phyloP scores from a whole-genome alignment of 2,329 filamentous ascomycete species.

The Pseudopithomyces maydicus region DNA sequence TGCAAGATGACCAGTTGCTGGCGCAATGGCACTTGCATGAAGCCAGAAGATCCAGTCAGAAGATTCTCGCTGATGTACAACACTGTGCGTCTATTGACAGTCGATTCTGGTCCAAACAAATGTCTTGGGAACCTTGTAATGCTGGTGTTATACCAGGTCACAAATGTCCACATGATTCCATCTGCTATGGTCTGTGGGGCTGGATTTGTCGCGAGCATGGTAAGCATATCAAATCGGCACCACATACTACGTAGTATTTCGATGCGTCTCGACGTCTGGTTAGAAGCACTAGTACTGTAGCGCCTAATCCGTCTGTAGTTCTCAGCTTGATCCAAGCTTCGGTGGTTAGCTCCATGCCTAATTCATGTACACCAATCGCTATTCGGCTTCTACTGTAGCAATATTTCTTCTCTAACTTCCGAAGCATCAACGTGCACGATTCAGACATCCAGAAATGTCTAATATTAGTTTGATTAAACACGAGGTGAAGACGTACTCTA shows the following conservation, averaged over 20 bases:
- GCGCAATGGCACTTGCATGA: constrained; percentile 1
- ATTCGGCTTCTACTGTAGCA: constrained; percentile 17
- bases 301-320: constrained; percentile 8
- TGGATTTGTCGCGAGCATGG: constrained; percentile 25
- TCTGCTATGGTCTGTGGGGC: constrained; percentile 1
- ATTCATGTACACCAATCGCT: constrained; percentile 17
- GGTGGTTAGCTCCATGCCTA: constrained; percentile 7
- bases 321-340: constrained; percentile 1
- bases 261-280: constrained; percentile 18
- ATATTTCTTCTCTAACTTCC: constrained; percentile 17
- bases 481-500: constrained; percentile 25
- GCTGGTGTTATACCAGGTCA: constrained; percentile 16
- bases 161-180: constrained; percentile 15
- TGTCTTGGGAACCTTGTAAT: not conserved
- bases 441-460: constrained; percentile 24
- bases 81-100: not conserved
- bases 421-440: constrained; percentile 22
- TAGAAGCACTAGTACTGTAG: constrained; percentile 19
- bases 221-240: constrained; percentile 37
- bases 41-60: constrained; percentile 2
- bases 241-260: constrained; percentile 7
- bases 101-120: not conserved
- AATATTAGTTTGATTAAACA: constrained; percentile 41
- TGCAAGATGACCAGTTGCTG: constrained; percentile 21
- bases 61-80: not conserved